Conservation (phyloP, 768 basidiomycete genomes). For the Russula foetens region DNA sequence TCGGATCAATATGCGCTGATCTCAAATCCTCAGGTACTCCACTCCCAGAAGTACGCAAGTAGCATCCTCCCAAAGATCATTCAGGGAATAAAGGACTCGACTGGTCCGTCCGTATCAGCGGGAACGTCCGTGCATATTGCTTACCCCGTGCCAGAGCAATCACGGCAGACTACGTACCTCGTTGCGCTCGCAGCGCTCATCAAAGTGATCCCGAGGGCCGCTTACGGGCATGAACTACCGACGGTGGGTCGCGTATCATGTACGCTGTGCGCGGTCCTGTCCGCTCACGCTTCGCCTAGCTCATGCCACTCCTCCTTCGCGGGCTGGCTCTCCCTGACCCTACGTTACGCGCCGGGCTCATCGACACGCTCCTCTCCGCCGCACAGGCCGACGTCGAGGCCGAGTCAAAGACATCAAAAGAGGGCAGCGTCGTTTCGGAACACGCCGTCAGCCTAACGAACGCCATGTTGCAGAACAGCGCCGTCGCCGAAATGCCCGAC, state of each 20-base stretch:
- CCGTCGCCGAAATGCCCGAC: conserved; percentile 42
- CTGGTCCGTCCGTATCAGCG: conserved; percentile 34
- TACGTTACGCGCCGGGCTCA: conserved; percentile 68
- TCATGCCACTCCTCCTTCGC: conserved; percentile 82
- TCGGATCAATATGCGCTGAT: not conserved
- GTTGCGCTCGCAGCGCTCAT: conserved; percentile 80
- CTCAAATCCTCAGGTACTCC: conserved; percentile 45
- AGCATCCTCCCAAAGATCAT: conserved; percentile 68
- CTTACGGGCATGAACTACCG: conserved; percentile 64
- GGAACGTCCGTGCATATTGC: not conserved
- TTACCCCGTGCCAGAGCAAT: conserved; percentile 33
- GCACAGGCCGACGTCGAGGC: conserved; percentile 47
- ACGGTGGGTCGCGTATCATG: conserved; percentile 31
- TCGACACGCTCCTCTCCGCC: conserved; percentile 68
- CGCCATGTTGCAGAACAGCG: conserved; percentile 61
- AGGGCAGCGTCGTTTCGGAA: conserved; percentile 41
- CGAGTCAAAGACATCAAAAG: conserved; percentile 25
- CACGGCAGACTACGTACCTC: conserved; percentile 59
- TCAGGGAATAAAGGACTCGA: conserved; percentile 47
- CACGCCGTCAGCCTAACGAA: conserved; percentile 66
- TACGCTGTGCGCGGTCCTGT: not conserved
- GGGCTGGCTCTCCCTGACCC: conserved; percentile 73
- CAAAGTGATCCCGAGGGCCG: conserved; percentile 65
- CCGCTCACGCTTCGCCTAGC: conserved; percentile 35
- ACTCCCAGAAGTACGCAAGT: conserved; percentile 69